These are phyloP conservation scores for Nitzschia sp. DNA, from an alignment of 108 stramenopile species.

Conservation along the genomic window DNA sequence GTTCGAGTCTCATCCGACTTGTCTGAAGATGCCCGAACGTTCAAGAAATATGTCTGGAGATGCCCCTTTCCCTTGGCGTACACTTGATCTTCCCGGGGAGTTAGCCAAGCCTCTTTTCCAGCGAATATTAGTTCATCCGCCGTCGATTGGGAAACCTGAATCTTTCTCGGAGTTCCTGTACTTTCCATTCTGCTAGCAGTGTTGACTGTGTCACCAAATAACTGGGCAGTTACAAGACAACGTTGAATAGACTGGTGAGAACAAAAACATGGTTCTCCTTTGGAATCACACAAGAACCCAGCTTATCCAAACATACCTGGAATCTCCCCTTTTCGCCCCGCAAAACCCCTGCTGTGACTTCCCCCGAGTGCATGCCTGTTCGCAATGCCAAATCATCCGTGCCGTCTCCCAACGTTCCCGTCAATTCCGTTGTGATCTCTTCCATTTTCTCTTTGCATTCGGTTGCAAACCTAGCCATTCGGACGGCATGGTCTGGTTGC, in stretches of 20 bases:
- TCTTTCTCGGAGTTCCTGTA: conserved; percentile 17
- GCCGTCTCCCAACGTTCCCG: conserved; percentile 21
- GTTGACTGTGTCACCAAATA: conserved; percentile 4
- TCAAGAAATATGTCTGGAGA: conserved; percentile 11
- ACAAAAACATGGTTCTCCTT: not conserved
- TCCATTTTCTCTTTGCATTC: conserved; percentile 22
- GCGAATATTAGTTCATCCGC: conserved; percentile 21
- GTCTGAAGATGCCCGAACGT: not conserved
- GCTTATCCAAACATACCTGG: conserved; percentile 11
- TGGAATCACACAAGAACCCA: not conserved
- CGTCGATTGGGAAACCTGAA: conserved; percentile 27
- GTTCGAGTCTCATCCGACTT: too few species aligned
- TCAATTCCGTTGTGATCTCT: conserved; percentile 12
- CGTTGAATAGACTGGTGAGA: too few species aligned
- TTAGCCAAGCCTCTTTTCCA: conserved; percentile 25
- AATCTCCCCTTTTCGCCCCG: conserved; percentile 9
- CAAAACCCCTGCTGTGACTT: conserved; percentile 14
- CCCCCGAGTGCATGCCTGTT: conserved; percentile 9
- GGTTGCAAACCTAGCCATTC: conserved; percentile 16
- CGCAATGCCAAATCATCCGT: conserved; percentile 43
- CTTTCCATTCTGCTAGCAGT: conserved; percentile 27
- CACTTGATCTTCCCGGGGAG: conserved; percentile 11
- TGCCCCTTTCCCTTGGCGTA: conserved; percentile 32
- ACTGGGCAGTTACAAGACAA: too few species aligned
- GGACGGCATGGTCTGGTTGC: conserved; percentile 15